A percentile compares a stretch with the other conserved stretches of the same genome.
These are phyloP conservation scores for Neolentinus lepideus DNA, from an alignment of 1,284 basidiomycete species.

Conservation along the genomic window DNA sequence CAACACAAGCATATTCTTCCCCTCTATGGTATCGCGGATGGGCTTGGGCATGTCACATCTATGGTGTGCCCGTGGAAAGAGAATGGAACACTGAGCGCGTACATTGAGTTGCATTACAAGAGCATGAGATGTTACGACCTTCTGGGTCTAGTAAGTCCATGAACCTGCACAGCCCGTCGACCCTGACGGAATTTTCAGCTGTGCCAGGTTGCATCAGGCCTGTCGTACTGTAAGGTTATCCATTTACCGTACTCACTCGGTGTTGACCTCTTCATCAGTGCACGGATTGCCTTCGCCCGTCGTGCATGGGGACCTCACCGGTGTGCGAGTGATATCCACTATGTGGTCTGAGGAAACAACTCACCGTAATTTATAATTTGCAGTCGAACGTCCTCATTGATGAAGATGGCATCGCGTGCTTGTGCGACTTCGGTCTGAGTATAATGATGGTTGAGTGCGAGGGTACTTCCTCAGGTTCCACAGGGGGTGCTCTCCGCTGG, in stretches of 20 bases:
- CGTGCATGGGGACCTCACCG: conserved; percentile 34
- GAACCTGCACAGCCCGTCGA: not conserved
- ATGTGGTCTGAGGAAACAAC: not conserved
- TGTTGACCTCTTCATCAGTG: conserved; percentile 16
- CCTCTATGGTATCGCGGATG: conserved; percentile 28
- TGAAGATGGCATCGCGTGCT: conserved; percentile 24
- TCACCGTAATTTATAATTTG: not conserved
- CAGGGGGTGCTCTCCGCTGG: conserved; percentile 22
- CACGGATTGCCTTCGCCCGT: conserved; percentile 24
- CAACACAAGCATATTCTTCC: conserved; percentile 32
- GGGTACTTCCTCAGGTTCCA: conserved; percentile 18
- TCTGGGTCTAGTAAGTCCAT: not conserved
- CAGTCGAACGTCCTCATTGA: conserved; percentile 35
- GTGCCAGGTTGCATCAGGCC: conserved; percentile 28
- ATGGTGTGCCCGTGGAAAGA: conserved; percentile 44
- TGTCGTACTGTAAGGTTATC: conserved; percentile 23
- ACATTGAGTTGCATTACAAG: conserved; percentile 23
- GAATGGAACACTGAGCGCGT: conserved; percentile 35
- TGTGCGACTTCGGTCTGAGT: conserved; percentile 37
- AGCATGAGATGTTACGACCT: not conserved
- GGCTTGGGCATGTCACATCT: conserved; percentile 32
- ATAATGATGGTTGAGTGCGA: conserved; percentile 27
- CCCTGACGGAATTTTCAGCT: conserved; percentile 16
- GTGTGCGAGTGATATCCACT: conserved; percentile 19
- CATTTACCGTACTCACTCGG: not conserved